Base-by-base conservation (phyloP, 345 rosid species). In the Viola odorata region DNA sequence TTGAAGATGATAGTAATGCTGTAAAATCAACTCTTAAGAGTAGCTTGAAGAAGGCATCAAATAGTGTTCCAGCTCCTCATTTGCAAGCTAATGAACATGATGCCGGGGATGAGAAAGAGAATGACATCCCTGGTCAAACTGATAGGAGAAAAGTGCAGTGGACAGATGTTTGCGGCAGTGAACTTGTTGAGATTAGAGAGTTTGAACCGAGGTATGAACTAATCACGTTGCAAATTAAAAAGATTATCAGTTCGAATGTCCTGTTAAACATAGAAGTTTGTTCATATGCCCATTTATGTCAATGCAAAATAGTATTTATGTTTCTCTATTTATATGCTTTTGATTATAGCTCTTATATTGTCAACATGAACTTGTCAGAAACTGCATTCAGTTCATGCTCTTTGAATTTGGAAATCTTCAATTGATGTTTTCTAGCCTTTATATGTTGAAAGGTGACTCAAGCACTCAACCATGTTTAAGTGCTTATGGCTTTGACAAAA, bases 151-250 rank as follows among this genome's bases (percentile, higher is more conserved):
- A 81, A 84, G 97, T 94, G 75, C 96, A 86, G 77, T 94, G 99
- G 99, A 84, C 86, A 6, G 97, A 94, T 85, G 81, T 81, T 65
- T 81, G 88, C 78, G 97, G 99, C 50, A 85, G 78, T 60, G 97
- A 88, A 71, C 95, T 94, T 67, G 84, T 67, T 55, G 92, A 94
- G 78, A 79, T 90, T 73, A 77, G 84, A 76, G 99, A 90, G 78
- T 94, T 90, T 78, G 97, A 90, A 69, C 96, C 99, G 59, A 94
- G 99, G 97, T 95, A 86, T 55, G 50, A 60, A 50, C 42, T 55
- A 49, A 16, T 23, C 32, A 0, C 32, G 32, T 23, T 23, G 1
- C 32, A 23, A 23, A 23, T 23, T 23, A 23, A 23, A 23, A 23
- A 23, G 32, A 0, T 23, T 23, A 23, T 23, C 32, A 23, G 32